These are phyloP conservation scores for Colletotrichum neosansevieriae DNA, from an alignment of 2,329 filamentous ascomycete species.

Conservation along the genomic window DNA sequence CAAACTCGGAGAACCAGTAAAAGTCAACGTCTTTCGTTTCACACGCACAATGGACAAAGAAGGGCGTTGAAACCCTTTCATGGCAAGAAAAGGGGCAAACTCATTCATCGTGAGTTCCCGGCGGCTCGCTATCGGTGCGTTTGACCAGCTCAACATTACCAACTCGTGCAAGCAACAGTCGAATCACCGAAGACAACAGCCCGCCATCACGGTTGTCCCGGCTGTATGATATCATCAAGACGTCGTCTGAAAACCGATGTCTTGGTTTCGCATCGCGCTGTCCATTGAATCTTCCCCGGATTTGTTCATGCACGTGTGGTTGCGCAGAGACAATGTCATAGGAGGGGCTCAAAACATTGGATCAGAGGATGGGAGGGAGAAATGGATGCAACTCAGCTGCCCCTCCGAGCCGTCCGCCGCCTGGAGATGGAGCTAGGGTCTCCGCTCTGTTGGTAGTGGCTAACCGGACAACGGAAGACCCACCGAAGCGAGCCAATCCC, in stretches of 20 bases:
- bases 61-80: conserved; percentile 11
- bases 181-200: neutral
- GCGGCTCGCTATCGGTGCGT: neutral
- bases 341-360: conserved; percentile 25
- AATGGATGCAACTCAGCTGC: neutral
- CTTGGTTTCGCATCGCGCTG: conserved; percentile 17
- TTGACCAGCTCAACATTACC: neutral
- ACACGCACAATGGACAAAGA: conserved; percentile 27
- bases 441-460: conserved; percentile 14
- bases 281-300: conserved; percentile 29
- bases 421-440: conserved; percentile 16
- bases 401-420: neutral
- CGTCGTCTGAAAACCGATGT: conserved; percentile 25
- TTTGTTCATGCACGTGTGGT: conserved; percentile 32
- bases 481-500: conserved; percentile 14
- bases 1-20: neutral
- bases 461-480: conserved; percentile 28
- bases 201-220: conserved; percentile 16
- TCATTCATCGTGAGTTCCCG: conserved; percentile 1
- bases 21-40: conserved; percentile 25
- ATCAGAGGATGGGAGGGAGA: conserved; percentile 1
- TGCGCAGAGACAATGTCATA: conserved; percentile 22
- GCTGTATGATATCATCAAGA: conserved; percentile 16
- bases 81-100: neutral
- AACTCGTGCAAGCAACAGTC: conserved; percentile 12